Conservation (phyloP, 2,329 filamentous ascomycete genomes). For the Neopestalotiopsis clavispora region DNA sequence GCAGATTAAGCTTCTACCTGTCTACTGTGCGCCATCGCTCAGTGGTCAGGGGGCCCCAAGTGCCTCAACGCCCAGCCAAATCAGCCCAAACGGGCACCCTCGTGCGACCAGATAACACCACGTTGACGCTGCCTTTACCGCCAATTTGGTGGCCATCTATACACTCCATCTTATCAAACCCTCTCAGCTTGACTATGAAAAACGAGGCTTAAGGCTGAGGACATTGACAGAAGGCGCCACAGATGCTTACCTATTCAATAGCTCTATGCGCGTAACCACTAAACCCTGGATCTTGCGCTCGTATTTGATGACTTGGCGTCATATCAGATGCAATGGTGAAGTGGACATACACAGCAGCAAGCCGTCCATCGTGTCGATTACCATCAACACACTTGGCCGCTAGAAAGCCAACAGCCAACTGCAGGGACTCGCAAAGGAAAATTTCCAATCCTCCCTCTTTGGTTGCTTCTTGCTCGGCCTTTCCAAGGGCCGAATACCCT, state of each 20-base stretch:
- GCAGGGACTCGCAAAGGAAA: background rate
- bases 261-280: background rate
- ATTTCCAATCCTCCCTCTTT: too few relatives aligned
- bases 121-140: background rate
- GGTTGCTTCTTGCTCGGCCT: too few relatives aligned
- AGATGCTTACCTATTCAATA: background rate
- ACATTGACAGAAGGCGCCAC: background rate
- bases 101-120: background rate
- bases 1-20: slow-evolving; percentile 3
- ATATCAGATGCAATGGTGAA: background rate
- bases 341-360: background rate
- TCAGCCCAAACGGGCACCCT: background rate
- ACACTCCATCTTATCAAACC: background rate
- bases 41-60: background rate
- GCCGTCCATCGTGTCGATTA: background rate
- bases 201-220: background rate
- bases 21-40: background rate
- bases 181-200: background rate
- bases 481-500: too few relatives aligned
- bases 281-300: background rate
- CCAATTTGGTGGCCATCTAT: background rate
- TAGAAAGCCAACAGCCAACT: background rate
- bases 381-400: background rate
- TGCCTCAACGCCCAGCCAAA: background rate
- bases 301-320: background rate